Evolutionary conservation across 768 basidiomycete species (phyloP).

Genomic region (Ramaria rubella): DNA sequence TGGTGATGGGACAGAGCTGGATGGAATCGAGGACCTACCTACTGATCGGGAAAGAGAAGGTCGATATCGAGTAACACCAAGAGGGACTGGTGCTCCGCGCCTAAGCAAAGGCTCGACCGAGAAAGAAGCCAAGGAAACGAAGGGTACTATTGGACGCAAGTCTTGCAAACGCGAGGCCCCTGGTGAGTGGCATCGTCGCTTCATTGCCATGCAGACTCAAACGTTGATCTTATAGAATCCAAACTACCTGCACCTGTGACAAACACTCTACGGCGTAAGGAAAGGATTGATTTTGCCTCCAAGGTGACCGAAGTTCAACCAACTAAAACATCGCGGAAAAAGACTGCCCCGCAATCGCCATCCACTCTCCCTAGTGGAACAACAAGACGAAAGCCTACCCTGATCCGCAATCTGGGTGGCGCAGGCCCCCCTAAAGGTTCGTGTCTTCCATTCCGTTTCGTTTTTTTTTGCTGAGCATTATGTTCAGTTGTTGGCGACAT

Average conservation of each 20-base stretch:
- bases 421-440: slow-evolving; percentile 64
- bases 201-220: not conserved
- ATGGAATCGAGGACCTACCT: slow-evolving; percentile 79
- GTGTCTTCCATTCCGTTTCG: slow-evolving; percentile 17
- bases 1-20: slow-evolving; percentile 87
- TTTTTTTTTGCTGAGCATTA: not conserved
- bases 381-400: slow-evolving; percentile 65
- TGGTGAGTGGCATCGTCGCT: slow-evolving; percentile 1
- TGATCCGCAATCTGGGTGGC: slow-evolving; percentile 80
- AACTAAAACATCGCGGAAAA: slow-evolving; percentile 31
- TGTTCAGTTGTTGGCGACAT: slow-evolving; percentile 89
- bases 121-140: slow-evolving; percentile 28
- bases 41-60: slow-evolving; percentile 80
- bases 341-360: slow-evolving; percentile 27
- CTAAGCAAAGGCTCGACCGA: not conserved
- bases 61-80: slow-evolving; percentile 68
- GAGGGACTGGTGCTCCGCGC: slow-evolving; percentile 37
- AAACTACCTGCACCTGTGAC: slow-evolving; percentile 31
- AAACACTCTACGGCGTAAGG: slow-evolving; percentile 51
- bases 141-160: slow-evolving; percentile 54
- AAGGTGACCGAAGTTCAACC: slow-evolving; percentile 32
- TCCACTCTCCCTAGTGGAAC: slow-evolving; percentile 42
- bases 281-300: slow-evolving; percentile 46
- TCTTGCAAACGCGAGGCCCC: slow-evolving; percentile 24
- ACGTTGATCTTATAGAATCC: not conserved